Conservation (phyloP, 208 protist genomes). For the Leishmania turanica region DNA sequence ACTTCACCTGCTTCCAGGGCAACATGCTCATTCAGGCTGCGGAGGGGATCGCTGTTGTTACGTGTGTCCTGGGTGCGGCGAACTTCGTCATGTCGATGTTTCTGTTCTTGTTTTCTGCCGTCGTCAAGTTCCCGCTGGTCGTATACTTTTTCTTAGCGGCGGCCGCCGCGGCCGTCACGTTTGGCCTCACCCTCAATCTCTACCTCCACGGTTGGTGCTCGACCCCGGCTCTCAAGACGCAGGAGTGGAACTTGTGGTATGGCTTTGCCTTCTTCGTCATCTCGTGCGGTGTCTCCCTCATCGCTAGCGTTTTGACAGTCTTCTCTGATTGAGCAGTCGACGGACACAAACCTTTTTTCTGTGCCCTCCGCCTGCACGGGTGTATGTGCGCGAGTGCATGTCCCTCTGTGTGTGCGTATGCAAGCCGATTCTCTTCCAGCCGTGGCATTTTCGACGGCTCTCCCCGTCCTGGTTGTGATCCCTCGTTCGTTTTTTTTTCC, state of each 20-base stretch:
- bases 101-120: constrained; percentile 29
- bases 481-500: background rate
- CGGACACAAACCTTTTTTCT: background rate
- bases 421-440: background rate
- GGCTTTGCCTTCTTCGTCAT: constrained; percentile 33
- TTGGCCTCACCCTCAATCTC: constrained; percentile 36
- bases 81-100: constrained; percentile 52
- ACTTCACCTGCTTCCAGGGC: constrained; percentile 52
- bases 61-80: constrained; percentile 33
- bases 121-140: constrained; percentile 40
- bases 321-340: constrained; percentile 10
- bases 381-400: background rate
- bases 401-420: background rate
- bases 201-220: constrained; percentile 55
- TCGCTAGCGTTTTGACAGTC: constrained; percentile 24
- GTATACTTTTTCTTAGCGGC: constrained; percentile 44
- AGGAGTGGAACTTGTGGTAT: constrained; percentile 21
- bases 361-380: background rate
- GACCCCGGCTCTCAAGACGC: constrained; percentile 15
- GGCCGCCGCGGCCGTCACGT: constrained; percentile 20
- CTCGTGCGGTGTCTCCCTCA: constrained; percentile 29
- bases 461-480: background rate
- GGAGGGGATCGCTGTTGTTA: constrained; percentile 49
- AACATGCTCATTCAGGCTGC: constrained; percentile 53
- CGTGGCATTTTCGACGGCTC: background rate